These are phyloP conservation scores for Trypanosoma melophagium DNA, from an alignment of 208 protist genomes.

Conservation along the genomic window DNA sequence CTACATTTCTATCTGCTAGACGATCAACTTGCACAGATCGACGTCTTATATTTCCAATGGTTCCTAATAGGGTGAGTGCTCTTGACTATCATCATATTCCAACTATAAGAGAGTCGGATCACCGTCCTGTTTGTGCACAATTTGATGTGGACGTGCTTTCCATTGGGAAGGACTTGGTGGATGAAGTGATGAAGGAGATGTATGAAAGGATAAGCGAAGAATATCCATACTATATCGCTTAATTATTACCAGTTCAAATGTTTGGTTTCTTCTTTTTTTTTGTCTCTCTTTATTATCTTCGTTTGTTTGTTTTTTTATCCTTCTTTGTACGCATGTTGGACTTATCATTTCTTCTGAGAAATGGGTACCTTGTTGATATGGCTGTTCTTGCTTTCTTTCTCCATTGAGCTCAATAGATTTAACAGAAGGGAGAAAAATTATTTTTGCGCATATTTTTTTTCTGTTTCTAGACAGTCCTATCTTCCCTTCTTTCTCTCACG, in stretches of 20 bases:
- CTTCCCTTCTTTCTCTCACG: no score
- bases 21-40: conserved; percentile 33
- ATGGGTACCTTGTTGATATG: no score
- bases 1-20: conserved; percentile 26
- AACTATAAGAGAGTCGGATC: conserved; percentile 61
- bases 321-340: background rate
- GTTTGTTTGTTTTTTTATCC: conserved; percentile 10
- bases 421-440: background rate
- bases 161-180: conserved; percentile 40
- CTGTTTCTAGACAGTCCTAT: no score
- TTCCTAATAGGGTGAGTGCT: conserved; percentile 49
- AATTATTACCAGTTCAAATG: background rate
- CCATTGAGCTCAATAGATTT: no score
- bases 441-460: background rate
- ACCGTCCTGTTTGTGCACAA: conserved; percentile 65
- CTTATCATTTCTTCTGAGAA: no score
- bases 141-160: conserved; percentile 65
- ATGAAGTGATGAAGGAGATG: conserved; percentile 26
- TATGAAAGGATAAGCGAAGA: background rate
- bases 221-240: background rate
- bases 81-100: conserved; percentile 51
- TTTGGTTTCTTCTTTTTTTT: background rate
- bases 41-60: conserved; percentile 36
- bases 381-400: no score
- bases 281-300: conserved; percentile 5